Evolutionary conservation across 495 filamentous ascomycete genomes (phyloP).

Genomic region (Margaritispora aquatica): DNA sequence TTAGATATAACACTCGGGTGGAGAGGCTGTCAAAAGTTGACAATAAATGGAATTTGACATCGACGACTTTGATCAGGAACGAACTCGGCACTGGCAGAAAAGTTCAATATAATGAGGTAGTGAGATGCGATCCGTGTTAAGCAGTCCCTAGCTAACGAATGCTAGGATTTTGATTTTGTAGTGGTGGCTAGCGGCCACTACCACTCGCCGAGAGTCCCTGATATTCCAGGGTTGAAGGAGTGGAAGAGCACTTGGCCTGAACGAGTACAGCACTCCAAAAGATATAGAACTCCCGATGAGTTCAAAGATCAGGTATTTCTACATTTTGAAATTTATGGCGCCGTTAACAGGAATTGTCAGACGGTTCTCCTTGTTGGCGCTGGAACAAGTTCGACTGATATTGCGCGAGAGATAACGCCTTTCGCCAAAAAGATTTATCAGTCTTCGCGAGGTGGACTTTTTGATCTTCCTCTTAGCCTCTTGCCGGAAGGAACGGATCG

Average conservation of each 20-base stretch:
- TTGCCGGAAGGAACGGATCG: slow-evolving; percentile 42
- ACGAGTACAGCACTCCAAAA: slow-evolving; percentile 71
- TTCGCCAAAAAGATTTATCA: slow-evolving; percentile 33
- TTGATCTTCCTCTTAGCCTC: slow-evolving; percentile 41
- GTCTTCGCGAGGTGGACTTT: slow-evolving; percentile 38
- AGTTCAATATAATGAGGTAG: slow-evolving; percentile 9
- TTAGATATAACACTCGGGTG: slow-evolving; percentile 51
- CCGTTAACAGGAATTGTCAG: slow-evolving; percentile 50
- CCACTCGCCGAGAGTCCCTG: slow-evolving; percentile 61
- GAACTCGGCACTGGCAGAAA: slow-evolving; percentile 23
- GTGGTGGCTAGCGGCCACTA: slow-evolving; percentile 83
- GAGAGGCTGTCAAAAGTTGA: slow-evolving; percentile 47
- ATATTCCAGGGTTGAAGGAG: slow-evolving; percentile 47
- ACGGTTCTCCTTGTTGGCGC: slow-evolving; percentile 64
- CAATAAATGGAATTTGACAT: slow-evolving; percentile 43
- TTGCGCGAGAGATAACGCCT: slow-evolving; percentile 39
- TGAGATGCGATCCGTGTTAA: not conserved
- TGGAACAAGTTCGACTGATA: slow-evolving; percentile 74
- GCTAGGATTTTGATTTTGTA: slow-evolving; percentile 61
- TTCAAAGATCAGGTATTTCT: slow-evolving; percentile 48
- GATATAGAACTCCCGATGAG: slow-evolving; percentile 55
- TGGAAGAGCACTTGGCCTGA: slow-evolving; percentile 59
- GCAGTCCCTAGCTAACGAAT: not conserved
- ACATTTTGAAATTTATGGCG: slow-evolving; percentile 47
- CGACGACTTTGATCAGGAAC: slow-evolving; percentile 24